phyloP scores from a whole-genome alignment of 164 flowering plant genomes.

The Euptelea pleiosperma region DNA sequence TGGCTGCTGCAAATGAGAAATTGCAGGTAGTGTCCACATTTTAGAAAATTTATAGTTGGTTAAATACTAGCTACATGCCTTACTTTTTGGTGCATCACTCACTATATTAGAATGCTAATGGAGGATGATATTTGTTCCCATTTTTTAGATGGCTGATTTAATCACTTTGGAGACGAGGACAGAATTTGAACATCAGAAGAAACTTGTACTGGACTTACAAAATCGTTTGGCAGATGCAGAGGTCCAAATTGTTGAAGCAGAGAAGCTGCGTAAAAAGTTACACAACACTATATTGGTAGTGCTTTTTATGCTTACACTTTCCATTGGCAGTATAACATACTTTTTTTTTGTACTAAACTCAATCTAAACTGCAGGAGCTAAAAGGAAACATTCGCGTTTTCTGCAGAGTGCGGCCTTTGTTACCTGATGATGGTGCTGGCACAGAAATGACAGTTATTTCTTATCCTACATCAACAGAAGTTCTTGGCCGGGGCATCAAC shows the following conservation, averaged over 20 bases:
- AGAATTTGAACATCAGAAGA: constrained; percentile 60
- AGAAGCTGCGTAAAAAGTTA: constrained; percentile 73
- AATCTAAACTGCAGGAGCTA: constrained; percentile 60
- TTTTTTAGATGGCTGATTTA: constrained; percentile 56
- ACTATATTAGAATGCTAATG: not conserved
- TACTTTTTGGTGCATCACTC: not conserved
- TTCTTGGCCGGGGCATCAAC: constrained; percentile 76
- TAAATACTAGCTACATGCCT: not conserved
- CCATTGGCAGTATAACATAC: no score
- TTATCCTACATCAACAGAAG: constrained; percentile 71
- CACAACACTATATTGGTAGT: constrained; percentile 89
- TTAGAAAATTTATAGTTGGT: not conserved
- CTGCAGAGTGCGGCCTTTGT: constrained; percentile 87
- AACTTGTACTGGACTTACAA: constrained; percentile 46
- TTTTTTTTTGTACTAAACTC: constrained; percentile 1
- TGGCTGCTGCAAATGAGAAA: constrained; percentile 57
- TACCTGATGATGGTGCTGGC: constrained; percentile 65
- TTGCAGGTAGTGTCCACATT: constrained; percentile 49
- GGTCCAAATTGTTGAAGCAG: constrained; percentile 73
- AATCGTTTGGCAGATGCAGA: constrained; percentile 70
- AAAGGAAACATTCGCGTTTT: constrained; percentile 97
- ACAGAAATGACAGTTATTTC: constrained; percentile 48
- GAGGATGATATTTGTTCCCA: not conserved
- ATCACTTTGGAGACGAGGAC: constrained; percentile 48
- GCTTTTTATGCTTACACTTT: not conserved